A percentile compares a stretch with the other conserved stretches of the same genome.
Evolutionary conservation across 768 basidiomycete species (phyloP).

Genomic region (Auricularia sp.): DNA sequence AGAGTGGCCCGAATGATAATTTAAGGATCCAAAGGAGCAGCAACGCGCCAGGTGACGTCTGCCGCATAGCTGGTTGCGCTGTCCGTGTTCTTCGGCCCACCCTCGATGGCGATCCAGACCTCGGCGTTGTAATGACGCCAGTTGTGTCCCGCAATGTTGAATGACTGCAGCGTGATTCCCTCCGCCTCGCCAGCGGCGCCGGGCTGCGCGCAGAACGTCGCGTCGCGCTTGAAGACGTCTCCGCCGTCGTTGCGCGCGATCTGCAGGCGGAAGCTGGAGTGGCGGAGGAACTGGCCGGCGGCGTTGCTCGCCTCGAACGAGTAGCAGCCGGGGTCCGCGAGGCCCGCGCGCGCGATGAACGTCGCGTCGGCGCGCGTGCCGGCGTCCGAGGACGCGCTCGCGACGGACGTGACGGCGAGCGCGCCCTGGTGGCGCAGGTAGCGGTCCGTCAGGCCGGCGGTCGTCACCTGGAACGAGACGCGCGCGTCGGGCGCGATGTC

Average conservation of each 20-base stretch:
- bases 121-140: background rate
- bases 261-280: background rate
- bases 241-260: background rate
- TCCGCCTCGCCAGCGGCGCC: background rate
- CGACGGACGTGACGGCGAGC: background rate
- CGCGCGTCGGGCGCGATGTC: background rate
- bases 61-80: background rate
- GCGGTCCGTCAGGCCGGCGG: background rate
- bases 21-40: background rate
- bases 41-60: background rate
- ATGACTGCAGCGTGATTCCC: background rate
- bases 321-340: background rate
- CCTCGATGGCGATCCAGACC: background rate
- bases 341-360: background rate
- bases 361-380: background rate
- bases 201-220: background rate
- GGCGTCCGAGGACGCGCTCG: background rate
- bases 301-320: background rate
- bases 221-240: background rate
- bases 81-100: background rate
- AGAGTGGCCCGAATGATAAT: too few relatives aligned
- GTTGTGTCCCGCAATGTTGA: background rate
- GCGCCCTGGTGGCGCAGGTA: background rate
- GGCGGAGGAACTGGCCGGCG: background rate
- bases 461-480: background rate